Evolutionary conservation across 2,329 filamentous ascomycete genomes (phyloP), one percentile per base, ranked within the genome.

Genomic region (Penicillium italicum): DNA sequence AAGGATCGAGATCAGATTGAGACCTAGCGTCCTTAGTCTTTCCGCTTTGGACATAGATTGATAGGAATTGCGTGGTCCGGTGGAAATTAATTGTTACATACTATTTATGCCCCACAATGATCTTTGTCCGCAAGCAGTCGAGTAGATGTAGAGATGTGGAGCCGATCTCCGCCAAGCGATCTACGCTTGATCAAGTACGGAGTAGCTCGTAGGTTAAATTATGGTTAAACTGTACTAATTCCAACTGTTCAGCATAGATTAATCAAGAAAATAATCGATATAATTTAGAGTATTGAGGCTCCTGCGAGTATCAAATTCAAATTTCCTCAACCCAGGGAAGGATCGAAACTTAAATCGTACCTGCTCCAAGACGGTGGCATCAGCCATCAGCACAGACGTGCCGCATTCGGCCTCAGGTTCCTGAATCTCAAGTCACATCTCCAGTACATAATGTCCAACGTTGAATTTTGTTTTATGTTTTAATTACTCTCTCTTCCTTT

Each of bases 111-210:
- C 46, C 22, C 42, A 58, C 50, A 51, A 54, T 51, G n/a, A 34
- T 40, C 44, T 50, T 58, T 62, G 50, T 61, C 61, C 57, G 62
- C 55, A 64, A 64, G 62, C 62, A 54, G 58, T 14, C 5, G 18
- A 36, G 30, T 22, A 24, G 12, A 36, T 49, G 12, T 20, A 28
- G 18, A 43, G 7, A 24, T 18, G 33, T 48, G 49, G 49, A n/a
- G 22, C 30, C 31, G 3, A 37, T 30, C 37, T 43, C 36, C 18
- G 11, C 28, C 22, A 20, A 36, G 28, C 8, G 40, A 37, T 45
- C 26, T 9, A 8, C 20, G 18, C 31, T 20, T 24, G 4, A 40
- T 47, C n/a, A 16, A 9, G 12, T n/a, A n/a, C n/a, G n/a, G n/a
- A n/a, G n/a, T 50, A 50, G 20, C 26, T 50, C 14, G 4, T 11